phyloP scores from a whole-genome alignment of 441 rosid species.

The Isatis lusitanica region DNA sequence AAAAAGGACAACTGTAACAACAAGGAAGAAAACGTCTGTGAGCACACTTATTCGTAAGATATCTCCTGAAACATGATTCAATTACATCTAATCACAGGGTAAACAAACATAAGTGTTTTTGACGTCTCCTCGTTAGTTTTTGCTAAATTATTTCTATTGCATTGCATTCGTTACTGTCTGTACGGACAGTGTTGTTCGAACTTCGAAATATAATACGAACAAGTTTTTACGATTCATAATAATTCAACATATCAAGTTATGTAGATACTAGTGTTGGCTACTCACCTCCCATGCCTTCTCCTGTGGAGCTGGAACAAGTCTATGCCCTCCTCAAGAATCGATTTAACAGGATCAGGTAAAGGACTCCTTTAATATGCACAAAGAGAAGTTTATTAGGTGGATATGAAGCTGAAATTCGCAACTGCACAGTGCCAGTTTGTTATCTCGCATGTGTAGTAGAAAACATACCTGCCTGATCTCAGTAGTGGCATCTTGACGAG shows the following conservation, averaged over 20 bases:
- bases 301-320: constrained; percentile 72
- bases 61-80: not conserved
- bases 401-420: constrained; percentile 5
- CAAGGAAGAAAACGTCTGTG: not conserved
- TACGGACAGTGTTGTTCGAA: not conserved
- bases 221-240: constrained; percentile 10
- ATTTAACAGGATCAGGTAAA: constrained; percentile 69
- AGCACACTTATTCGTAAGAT: constrained; percentile 6
- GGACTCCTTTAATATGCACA: constrained; percentile 59
- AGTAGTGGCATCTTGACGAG: constrained; percentile 91
- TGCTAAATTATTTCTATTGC: not conserved
- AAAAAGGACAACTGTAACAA: not conserved
- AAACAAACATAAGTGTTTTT: not conserved
- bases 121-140: not conserved
- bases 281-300: constrained; percentile 78
- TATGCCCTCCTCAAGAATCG: constrained; percentile 57
- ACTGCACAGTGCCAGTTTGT: not conserved
- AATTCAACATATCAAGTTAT: constrained; percentile 4
- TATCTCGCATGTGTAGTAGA: not conserved
- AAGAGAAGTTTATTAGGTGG: constrained; percentile 10
- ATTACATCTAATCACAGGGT: not conserved
- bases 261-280: not conserved
- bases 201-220: not conserved
- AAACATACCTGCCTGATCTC: constrained; percentile 68
- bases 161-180: not conserved